A percentile compares a stretch with the other conserved stretches of the same genome.
Evolutionary conservation across 306 rosid species (phyloP).

Genomic region (Chamaecrista fasciculata): DNA sequence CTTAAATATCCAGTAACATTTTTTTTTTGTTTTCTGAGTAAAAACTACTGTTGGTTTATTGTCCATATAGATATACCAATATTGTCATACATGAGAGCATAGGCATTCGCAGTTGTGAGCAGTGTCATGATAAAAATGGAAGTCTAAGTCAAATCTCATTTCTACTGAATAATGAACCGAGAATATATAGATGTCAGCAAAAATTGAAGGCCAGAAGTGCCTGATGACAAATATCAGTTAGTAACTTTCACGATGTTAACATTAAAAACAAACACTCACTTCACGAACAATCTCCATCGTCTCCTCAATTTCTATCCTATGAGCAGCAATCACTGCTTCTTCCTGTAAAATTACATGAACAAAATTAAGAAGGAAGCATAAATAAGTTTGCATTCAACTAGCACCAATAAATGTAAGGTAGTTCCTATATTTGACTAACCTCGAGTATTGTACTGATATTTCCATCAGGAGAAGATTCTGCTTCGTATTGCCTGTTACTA

Average conservation of each 20-base stretch:
- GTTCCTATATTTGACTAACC: slow-evolving; percentile 53
- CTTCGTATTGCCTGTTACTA: slow-evolving; percentile 55
- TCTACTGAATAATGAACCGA: not conserved
- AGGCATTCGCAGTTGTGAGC: not conserved
- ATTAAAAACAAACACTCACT: slow-evolving; percentile 50
- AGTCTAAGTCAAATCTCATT: not conserved
- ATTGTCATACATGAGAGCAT: not conserved
- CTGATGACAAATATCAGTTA: not conserved
- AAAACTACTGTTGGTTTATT: not conserved
- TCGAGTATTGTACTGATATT: slow-evolving; percentile 77
- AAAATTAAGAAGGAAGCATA: slow-evolving; percentile 26
- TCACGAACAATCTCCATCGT: slow-evolving; percentile 99
- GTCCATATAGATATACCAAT: not conserved
- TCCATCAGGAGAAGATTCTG: slow-evolving; percentile 61
- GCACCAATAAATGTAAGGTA: not conserved
- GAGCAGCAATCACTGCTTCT: slow-evolving; percentile 91
- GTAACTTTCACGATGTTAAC: slow-evolving; percentile 8
- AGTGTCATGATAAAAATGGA: not conserved
- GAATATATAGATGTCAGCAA: not conserved
- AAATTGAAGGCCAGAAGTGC: not conserved
- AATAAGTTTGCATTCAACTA: slow-evolving; percentile 7
- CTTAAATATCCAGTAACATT: not conserved
- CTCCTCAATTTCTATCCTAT: slow-evolving; percentile 95
- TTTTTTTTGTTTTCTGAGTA: too few species aligned
- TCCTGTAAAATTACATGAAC: slow-evolving; percentile 54